phyloP scores from a whole-genome alignment of 352 stramenopile genomes.

The Phytopythium ostracodes region DNA sequence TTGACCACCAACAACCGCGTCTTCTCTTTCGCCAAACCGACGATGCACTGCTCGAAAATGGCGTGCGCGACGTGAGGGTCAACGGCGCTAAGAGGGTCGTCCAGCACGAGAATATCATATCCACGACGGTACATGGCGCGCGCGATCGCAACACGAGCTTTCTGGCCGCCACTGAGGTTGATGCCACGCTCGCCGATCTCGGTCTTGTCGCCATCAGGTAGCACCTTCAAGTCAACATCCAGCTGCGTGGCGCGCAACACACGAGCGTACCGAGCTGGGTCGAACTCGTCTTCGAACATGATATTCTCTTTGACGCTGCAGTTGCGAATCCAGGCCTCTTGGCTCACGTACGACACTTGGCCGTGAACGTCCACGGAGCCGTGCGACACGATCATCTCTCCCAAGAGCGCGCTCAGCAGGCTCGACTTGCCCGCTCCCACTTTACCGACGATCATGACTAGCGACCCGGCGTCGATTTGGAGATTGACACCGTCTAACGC shows the following conservation, averaged over 20 bases:
- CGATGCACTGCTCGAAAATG: slow-evolving; percentile 87
- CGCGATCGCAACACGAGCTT: slow-evolving; percentile 81
- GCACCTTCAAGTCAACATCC: slow-evolving; percentile 70
- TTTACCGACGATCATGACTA: slow-evolving; percentile 50
- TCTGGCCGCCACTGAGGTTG: slow-evolving; percentile 92
- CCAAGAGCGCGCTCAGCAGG: slow-evolving; percentile 31
- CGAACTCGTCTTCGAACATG: slow-evolving; percentile 25
- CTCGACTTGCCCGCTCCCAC: slow-evolving; percentile 62
- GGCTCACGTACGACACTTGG: slow-evolving; percentile 29
- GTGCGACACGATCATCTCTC: slow-evolving; percentile 9
- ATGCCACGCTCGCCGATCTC: slow-evolving; percentile 95
- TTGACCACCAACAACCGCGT: slow-evolving; percentile 91
- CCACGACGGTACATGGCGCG: slow-evolving; percentile 82
- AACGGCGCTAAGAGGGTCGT: slow-evolving; percentile 92
- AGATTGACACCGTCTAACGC: slow-evolving; percentile 30
- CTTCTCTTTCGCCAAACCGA: slow-evolving; percentile 33
- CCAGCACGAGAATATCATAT: slow-evolving; percentile 89
- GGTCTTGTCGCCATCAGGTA: slow-evolving; percentile 87
- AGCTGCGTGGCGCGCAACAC: slow-evolving; percentile 82
- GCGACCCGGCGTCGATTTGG: slow-evolving; percentile 26
- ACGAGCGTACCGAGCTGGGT: slow-evolving; percentile 24
- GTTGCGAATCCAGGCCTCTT: slow-evolving; percentile 41
- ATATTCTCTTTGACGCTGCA: slow-evolving; percentile 33
- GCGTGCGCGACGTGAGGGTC: slow-evolving; percentile 92
- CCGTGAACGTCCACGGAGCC: slow-evolving; percentile 4